Evolutionary conservation across 2,329 filamentous ascomycete species (phyloP).

Genomic region (Ophiobolus disseminans): DNA sequence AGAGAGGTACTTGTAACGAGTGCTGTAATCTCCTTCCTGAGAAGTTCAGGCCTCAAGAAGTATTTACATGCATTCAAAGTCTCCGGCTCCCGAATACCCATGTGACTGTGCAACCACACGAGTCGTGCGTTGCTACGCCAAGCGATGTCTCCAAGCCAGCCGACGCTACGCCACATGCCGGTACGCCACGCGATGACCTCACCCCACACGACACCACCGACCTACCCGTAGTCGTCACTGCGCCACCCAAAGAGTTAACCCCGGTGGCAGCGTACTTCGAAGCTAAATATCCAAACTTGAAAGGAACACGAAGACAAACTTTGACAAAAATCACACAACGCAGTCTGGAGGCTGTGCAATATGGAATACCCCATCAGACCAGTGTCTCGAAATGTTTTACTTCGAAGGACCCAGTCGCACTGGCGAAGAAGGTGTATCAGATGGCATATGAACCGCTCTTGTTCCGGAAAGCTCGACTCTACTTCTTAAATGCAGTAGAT

Average conservation of each 20-base stretch:
- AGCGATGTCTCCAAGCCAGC: neutral
- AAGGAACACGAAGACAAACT: neutral
- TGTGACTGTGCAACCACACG: neutral
- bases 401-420: neutral
- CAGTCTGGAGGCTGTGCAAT: neutral
- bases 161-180: neutral
- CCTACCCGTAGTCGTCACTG: neutral
- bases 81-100: neutral
- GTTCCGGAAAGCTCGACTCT: neutral
- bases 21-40: slow-evolving; percentile 2
- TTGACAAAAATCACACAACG: neutral
- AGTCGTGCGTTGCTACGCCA: neutral
- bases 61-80: slow-evolving; percentile 2
- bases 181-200: slow-evolving; percentile 2
- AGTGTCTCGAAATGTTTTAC: neutral
- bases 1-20: neutral
- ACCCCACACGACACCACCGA: slow-evolving; percentile 1
- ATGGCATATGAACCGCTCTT: neutral
- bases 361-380: slow-evolving; percentile 3
- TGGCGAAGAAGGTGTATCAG: neutral
- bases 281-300: neutral
- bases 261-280: slow-evolving; percentile 1
- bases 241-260: neutral
- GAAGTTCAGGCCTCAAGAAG: neutral
- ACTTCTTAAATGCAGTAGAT: neutral